Evolutionary conservation across 495 filamentous ascomycete species (phyloP), one percentile per base, ranked within the genome.

Genomic region (Chaetomium cochliodes): DNA sequence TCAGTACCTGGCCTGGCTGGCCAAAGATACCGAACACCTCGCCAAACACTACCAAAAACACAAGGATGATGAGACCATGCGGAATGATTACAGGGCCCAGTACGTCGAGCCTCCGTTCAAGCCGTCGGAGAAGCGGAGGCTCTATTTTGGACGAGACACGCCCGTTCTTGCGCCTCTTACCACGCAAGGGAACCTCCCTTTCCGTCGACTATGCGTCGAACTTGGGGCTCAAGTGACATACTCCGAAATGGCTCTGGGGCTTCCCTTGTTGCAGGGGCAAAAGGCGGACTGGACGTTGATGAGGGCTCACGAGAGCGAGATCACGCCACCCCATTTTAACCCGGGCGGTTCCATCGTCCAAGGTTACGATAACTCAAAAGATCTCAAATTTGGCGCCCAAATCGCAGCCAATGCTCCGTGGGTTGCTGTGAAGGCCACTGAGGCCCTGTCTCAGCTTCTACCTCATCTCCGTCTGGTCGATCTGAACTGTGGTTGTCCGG

Each of bases 161-260:
- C 93, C 96, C 0, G 84, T 92, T 26, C 82, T 98, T 20, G 94
- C 96, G 3, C 94, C 94, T 49, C 71, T 84, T 20, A 88, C 94
- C 0, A 98, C 94, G 3, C 94, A 97, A 76, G 94, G 94, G n/a
- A 98, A 98, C 69, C 79, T 98, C 30, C 96, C 94, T 1, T 98
- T 97, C 80, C 89, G 94, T 51, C 85, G 96, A 58, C 85, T 98
- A n/a, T 98, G 94, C 70, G 86, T 88, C 0, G 87, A 89, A 58
- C 84, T 97, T 22, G 96, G 94, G 25, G 93, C 94, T 22, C 90
- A 96, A 67, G 78, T 96, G 42, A 98, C 93, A 4, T 98, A 97
- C 79, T 98, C 94, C 0, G 94, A 98, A 72, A 98, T 98, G 94
- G 94, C 96, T 5, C 90, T 98, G 87, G 86, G 92, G 44, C 75